Conservation (phyloP, 306 rosid genomes). For the Inga oerstediana region DNA sequence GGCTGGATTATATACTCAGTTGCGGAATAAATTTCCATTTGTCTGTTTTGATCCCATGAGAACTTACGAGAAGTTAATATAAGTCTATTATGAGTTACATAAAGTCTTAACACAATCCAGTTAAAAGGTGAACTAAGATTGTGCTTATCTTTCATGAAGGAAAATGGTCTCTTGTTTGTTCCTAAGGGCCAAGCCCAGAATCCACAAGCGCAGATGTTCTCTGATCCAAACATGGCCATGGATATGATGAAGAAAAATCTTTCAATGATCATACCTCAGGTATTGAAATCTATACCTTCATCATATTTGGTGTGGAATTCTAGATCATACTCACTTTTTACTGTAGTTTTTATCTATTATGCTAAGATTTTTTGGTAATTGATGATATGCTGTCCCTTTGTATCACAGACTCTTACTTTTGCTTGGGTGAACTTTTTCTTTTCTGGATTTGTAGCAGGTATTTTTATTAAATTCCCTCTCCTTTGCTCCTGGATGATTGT, state of each 20-base stretch:
- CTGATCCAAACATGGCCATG: slow-evolving; percentile 99
- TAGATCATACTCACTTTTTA: slow-evolving; percentile 17
- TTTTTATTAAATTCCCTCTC: slow-evolving; percentile 20
- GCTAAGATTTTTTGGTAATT: slow-evolving; percentile 16
- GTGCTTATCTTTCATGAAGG: slow-evolving; percentile 50
- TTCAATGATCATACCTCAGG: slow-evolving; percentile 99
- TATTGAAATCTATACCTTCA: slow-evolving; percentile 34
- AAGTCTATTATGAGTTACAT: slow-evolving; percentile 10
- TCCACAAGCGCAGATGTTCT: slow-evolving; percentile 97
- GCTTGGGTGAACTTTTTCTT: slow-evolving; percentile 99
- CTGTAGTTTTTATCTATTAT: slow-evolving; percentile 11
- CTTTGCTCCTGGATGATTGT: slow-evolving; percentile 8
- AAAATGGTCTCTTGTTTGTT: slow-evolving; percentile 82
- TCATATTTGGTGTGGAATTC: slow-evolving; percentile 12
- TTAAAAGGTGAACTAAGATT: slow-evolving; percentile 28
- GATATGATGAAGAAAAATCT: slow-evolving; percentile 99
- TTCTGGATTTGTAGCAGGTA: slow-evolving; percentile 99
- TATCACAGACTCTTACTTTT: slow-evolving; percentile 91
- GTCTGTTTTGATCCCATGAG: not conserved
- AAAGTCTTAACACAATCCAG: slow-evolving; percentile 4
- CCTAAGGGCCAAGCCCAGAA: slow-evolving; percentile 91
- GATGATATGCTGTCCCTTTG: slow-evolving; percentile 29
- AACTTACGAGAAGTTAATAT: slow-evolving; percentile 15
- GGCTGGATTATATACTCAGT: not conserved
- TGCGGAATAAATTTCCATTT: slow-evolving; percentile 17